phyloP scores from a whole-genome alignment of 768 basidiomycete genomes.

The Candolleomyces efflorescens region DNA sequence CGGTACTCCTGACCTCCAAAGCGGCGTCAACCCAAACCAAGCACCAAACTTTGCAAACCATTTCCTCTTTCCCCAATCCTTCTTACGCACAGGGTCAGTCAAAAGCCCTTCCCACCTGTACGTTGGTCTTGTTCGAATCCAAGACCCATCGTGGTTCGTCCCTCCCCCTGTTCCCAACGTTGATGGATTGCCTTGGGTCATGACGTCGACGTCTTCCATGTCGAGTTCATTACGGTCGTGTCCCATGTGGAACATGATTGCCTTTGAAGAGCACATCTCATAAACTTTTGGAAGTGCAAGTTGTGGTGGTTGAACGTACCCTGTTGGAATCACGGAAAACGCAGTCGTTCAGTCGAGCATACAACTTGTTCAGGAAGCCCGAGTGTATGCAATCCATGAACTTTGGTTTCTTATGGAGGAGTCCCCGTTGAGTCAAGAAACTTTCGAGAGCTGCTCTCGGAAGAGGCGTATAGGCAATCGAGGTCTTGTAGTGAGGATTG shows the following conservation, averaged over 20 bases:
- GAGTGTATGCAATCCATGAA: conserved; percentile 51
- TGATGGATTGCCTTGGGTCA: conserved; percentile 46
- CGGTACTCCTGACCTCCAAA: conserved; percentile 48
- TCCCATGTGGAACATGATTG: conserved; percentile 61
- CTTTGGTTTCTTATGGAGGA: conserved; percentile 42
- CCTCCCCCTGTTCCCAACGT: conserved; percentile 65
- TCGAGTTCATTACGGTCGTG: conserved; percentile 46
- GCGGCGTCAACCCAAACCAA: conserved; percentile 66
- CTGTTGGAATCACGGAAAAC: conserved; percentile 50
- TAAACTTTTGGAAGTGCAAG: neutral
- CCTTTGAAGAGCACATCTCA: conserved; percentile 33
- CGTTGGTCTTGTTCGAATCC: conserved; percentile 54
- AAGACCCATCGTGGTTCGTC: conserved; percentile 63
- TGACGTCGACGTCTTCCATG: conserved; percentile 60
- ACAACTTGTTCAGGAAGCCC: conserved; percentile 70
- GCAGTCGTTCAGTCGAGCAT: conserved; percentile 65
- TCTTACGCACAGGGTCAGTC: conserved; percentile 43
- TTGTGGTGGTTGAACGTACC: conserved; percentile 30
- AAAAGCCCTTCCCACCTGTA: conserved; percentile 73
- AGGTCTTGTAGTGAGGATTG: conserved; percentile 65
- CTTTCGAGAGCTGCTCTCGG: conserved; percentile 58
- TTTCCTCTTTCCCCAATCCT: conserved; percentile 27
- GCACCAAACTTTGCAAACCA: conserved; percentile 55
- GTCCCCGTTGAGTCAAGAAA: conserved; percentile 59
- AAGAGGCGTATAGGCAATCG: conserved; percentile 69